Conservation (phyloP, 129 eudicot species). For the Lonicera japonica region DNA sequence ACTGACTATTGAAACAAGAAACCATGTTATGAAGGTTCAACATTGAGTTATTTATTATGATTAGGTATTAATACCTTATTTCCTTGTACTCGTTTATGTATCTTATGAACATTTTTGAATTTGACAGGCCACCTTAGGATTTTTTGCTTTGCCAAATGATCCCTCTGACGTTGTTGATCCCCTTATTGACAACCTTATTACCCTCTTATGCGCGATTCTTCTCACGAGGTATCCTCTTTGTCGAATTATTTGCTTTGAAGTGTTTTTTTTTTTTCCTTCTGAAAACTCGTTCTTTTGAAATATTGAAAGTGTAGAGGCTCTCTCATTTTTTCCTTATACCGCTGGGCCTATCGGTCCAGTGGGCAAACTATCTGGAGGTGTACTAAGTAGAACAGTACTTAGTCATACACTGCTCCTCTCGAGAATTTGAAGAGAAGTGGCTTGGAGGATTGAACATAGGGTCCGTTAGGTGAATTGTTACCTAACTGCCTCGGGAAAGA, state of each 20-base stretch:
- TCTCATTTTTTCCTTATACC: too few relatives aligned
- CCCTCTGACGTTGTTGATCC: constrained; percentile 73
- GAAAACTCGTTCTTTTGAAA: not conserved
- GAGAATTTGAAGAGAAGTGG: too few relatives aligned
- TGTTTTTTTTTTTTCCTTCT: too few relatives aligned
- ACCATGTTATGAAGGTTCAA: constrained; percentile 82
- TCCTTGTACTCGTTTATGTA: not conserved
- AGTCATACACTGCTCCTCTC: too few relatives aligned
- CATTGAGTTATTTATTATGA: constrained; percentile 3
- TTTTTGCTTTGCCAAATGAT: constrained; percentile 85
- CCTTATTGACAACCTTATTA: constrained; percentile 82
- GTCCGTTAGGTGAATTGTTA: too few relatives aligned
- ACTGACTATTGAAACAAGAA: constrained; percentile 81
- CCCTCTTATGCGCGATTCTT: constrained; percentile 82
- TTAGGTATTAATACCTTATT: constrained; percentile 5
- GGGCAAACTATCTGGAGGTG: too few relatives aligned
- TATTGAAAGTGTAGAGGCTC: too few relatives aligned
- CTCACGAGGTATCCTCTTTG: constrained; percentile 63
- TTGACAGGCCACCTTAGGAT: constrained; percentile 91
- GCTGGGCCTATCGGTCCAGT: too few relatives aligned
- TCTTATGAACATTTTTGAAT: constrained; percentile 1
- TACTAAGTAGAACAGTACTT: too few relatives aligned
- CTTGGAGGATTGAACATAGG: too few relatives aligned
- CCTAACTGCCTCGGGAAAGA: too few relatives aligned
- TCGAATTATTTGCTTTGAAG: not conserved